Percentiles rank a stretch among this genome's conserved stretches.
Conservation (phyloP, 148 eudicot species). For the Fagopyrum esculentum region DNA sequence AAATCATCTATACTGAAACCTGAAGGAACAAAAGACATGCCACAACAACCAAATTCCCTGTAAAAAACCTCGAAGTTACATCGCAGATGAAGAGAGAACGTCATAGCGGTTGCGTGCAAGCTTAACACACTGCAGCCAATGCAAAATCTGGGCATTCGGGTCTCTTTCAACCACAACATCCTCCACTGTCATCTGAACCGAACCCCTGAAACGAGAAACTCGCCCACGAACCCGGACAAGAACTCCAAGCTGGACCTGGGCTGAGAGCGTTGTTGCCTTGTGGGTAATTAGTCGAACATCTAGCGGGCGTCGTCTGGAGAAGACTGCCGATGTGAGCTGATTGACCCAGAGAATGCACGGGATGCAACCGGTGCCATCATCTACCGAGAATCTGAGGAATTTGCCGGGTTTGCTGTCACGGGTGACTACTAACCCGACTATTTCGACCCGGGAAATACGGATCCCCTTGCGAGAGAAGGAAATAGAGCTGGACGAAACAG, state of each 20-base stretch:
- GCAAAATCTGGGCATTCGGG: slow-evolving; percentile 68
- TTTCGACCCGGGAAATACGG: slow-evolving; percentile 50
- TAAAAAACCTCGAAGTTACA: too few species aligned
- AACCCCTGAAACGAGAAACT: slow-evolving; percentile 48
- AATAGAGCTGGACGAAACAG: slow-evolving; percentile 25
- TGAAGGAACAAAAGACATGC: too few species aligned
- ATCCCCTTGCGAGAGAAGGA: slow-evolving; percentile 34
- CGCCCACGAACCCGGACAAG: slow-evolving; percentile 63
- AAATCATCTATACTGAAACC: too few species aligned
- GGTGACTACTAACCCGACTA: slow-evolving; percentile 55
- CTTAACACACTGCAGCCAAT: slow-evolving; percentile 76
- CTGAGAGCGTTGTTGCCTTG: slow-evolving; percentile 26
- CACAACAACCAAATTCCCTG: too few species aligned
- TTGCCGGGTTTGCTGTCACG: slow-evolving; percentile 55
- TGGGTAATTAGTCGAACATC: slow-evolving; percentile 59
- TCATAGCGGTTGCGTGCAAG: slow-evolving; percentile 34
- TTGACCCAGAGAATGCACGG: slow-evolving; percentile 81
- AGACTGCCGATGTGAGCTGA: slow-evolving; percentile 55
- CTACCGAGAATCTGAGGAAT: slow-evolving; percentile 58
- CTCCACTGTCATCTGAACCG: slow-evolving; percentile 62
- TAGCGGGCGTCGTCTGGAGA: slow-evolving; percentile 51
- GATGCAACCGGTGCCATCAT: slow-evolving; percentile 71
- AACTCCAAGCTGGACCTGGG: slow-evolving; percentile 36
- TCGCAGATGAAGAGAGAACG: not conserved
- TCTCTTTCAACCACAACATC: slow-evolving; percentile 65